phyloP scores from a whole-genome alignment of 371 early-diverging fungal species.

The Zopfochytrium polystomum region DNA sequence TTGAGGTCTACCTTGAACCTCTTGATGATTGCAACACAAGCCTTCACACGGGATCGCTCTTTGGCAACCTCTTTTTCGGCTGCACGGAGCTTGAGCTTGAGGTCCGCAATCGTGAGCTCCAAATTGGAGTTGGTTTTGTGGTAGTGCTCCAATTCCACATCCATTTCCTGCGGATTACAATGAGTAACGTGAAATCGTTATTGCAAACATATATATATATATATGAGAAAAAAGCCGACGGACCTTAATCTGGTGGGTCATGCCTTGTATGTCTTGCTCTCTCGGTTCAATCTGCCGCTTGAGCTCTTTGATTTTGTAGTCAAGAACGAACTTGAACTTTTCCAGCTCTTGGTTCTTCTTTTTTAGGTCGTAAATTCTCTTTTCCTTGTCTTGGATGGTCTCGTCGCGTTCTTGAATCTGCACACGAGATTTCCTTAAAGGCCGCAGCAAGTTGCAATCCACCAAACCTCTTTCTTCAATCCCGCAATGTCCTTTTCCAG shows the following conservation, averaged over 20 bases:
- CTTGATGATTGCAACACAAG: conserved; percentile 33
- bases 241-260: conserved; percentile 48
- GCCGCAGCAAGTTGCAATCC: conserved; percentile 26
- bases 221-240: not conserved
- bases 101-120: conserved; percentile 29
- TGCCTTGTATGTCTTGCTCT: conserved; percentile 47
- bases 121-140: conserved; percentile 30
- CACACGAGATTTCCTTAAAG: not conserved
- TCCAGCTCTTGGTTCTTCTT: conserved; percentile 61
- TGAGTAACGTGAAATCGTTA: conserved; percentile 6
- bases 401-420: conserved; percentile 56
- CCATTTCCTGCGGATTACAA: not conserved
- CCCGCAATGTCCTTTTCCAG: conserved; percentile 53
- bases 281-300: conserved; percentile 58
- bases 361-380: conserved; percentile 55
- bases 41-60: conserved; percentile 34
- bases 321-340: conserved; percentile 59
- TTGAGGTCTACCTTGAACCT: conserved; percentile 45
- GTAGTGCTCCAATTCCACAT: not conserved
- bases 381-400: conserved; percentile 55
- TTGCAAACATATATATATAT: not conserved
- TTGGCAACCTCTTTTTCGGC: conserved; percentile 52
- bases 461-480: conserved; percentile 50
- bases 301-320: conserved; percentile 55
- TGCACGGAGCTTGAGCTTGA: conserved; percentile 33